These are phyloP conservation scores for Yamadazyma diospyri DNA, from an alignment of 1,139 yeast genomes.

Conservation along the genomic window DNA sequence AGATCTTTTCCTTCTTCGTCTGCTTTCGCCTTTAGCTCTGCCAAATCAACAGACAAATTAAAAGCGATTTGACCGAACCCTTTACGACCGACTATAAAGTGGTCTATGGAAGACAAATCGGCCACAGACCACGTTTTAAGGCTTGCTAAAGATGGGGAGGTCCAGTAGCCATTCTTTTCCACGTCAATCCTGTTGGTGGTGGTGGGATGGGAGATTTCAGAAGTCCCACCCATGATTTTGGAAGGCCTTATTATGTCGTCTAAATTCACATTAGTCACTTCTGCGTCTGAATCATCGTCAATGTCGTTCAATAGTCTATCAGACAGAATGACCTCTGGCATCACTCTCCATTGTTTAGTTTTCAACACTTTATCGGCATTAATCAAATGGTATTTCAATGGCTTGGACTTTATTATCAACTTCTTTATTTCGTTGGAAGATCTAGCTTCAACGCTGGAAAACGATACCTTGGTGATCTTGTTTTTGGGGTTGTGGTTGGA, in stretches of 20 bases:
- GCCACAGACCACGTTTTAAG: constrained; percentile 45
- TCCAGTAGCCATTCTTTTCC: constrained; percentile 65
- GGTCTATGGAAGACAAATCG: constrained; percentile 56
- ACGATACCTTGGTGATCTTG: constrained; percentile 12
- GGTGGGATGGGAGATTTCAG: not conserved
- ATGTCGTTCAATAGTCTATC: constrained; percentile 12
- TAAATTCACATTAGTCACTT: constrained; percentile 1
- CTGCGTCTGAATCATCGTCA: constrained; percentile 17
- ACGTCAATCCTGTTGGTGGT: constrained; percentile 2
- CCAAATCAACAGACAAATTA: constrained; percentile 67
- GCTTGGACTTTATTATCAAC: constrained; percentile 40
- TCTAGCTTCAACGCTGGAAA: constrained; percentile 12
- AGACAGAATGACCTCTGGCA: constrained; percentile 16
- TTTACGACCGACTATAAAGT: constrained; percentile 73
- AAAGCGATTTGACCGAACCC: constrained; percentile 76
- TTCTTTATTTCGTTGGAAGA: constrained; percentile 24
- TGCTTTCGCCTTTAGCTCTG: constrained; percentile 28
- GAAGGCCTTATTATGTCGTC: constrained; percentile 5
- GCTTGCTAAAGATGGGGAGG: constrained; percentile 63
- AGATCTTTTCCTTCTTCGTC: constrained; percentile 30
- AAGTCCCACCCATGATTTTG: constrained; percentile 7
- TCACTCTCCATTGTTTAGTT: constrained; percentile 30
- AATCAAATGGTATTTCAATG: constrained; percentile 40
- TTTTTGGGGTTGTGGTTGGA: constrained; percentile 6
- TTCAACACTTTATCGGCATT: constrained; percentile 42